Base-by-base conservation (phyloP, 2,329 filamentous ascomycete genomes). In the Fusarium brachygibbosum region DNA sequence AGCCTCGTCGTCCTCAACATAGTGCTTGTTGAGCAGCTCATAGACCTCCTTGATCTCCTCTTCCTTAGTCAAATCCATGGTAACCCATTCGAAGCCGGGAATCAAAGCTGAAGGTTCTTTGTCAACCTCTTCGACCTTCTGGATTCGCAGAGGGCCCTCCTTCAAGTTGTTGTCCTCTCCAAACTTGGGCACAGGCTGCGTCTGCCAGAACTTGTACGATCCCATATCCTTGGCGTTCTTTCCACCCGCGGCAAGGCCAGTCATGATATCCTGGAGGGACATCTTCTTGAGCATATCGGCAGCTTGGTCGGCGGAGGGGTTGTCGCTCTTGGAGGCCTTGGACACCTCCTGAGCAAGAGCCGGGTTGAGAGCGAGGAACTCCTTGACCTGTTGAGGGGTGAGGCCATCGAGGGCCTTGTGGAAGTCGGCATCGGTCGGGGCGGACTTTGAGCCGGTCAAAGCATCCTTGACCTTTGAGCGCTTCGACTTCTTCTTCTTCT, bases 141-240 rank as follows among this genome's bases (percentile, higher is more conserved):
- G 92, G 19, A 90, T 82, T 81, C 91, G 92, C 77, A 99, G 92
- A 0, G 94, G 93, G 0, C 96, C 96, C 75, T 98, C 94, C 68
- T 89, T 84, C 49, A 89, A 82, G 48, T 84, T 81, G 16, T 76
- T 73, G 62, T 84, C 80, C 78, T 90, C 83, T 74, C 87, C 90
- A 76, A 98, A 97, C 76, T 90, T 91, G 51, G 93, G 92, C 62
- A 99, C 96, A 1, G 96, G 96, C 80, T 99, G 96, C 46, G 96
- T 99, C 79, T 93, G 90, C 96, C 96, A 99, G 83, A 99, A 99
- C 82, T 97, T 98, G 86, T 98, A 98, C 61, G 91, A 93, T 9
- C 91, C 94, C 93, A 98, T 97, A 77, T 98, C 94, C 83, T 97
- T 98, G 74, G 89, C 90, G 76, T 97, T 97, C 85, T 96, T 97